phyloP scores from a whole-genome alignment of 176 grass and related monocot genomes.

The Poa pratensis region DNA sequence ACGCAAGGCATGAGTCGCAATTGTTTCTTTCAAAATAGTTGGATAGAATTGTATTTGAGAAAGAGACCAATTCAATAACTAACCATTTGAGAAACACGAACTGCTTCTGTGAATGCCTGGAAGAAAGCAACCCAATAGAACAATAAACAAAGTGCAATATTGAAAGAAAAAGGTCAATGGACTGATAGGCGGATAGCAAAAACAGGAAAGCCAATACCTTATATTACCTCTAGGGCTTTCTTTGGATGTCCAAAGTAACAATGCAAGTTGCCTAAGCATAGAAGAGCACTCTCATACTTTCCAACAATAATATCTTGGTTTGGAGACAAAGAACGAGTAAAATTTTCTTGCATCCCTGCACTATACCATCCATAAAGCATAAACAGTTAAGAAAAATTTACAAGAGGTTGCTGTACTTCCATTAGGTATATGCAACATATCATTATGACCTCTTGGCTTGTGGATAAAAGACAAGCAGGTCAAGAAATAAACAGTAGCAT shows the following conservation, averaged over 20 bases:
- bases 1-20: neutral
- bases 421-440: conserved; percentile 3
- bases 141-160: conserved; percentile 35
- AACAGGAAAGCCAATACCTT: conserved; percentile 27
- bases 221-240: conserved; percentile 89
- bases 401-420: conserved; percentile 11
- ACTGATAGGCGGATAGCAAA: neutral
- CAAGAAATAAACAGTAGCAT: conserved; percentile 7
- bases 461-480: neutral
- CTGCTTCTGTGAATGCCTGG: conserved; percentile 94
- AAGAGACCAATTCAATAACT: conserved; percentile 37
- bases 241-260: conserved; percentile 94
- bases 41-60: conserved; percentile 28
- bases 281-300: conserved; percentile 90
- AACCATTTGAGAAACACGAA: conserved; percentile 97
- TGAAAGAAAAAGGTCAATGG: conserved; percentile 29
- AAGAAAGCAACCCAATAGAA: conserved; percentile 47
- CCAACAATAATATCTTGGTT: conserved; percentile 76
- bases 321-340: conserved; percentile 63
- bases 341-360: conserved; percentile 93
- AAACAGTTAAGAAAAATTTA: conserved; percentile 32
- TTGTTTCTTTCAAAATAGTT: neutral
- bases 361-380: conserved; percentile 56
- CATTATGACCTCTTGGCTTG: conserved; percentile 31
- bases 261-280: conserved; percentile 92